These are phyloP conservation scores for Lathyrus sativus DNA, from an alignment of 306 rosid genomes.

Conservation along the genomic window DNA sequence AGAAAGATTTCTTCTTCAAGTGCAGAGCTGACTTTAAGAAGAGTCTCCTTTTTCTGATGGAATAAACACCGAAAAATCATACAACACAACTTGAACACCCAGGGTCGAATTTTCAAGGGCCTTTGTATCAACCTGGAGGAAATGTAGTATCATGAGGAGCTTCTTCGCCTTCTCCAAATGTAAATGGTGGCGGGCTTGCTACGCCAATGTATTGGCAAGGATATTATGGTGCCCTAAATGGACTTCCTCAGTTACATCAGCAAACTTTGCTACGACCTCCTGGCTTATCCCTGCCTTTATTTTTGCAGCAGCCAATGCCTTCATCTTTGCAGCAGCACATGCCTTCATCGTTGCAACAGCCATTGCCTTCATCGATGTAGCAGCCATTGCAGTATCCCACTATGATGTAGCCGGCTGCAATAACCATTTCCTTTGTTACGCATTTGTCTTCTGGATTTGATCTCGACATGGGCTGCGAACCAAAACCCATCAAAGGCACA, in stretches of 20 bases:
- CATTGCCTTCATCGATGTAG: slow-evolving; percentile 54
- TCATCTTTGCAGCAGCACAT: slow-evolving; percentile 55
- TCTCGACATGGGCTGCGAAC: too few species aligned
- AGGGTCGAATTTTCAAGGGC: slow-evolving; percentile 74
- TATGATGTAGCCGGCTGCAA: too few species aligned
- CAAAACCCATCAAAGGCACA: too few species aligned
- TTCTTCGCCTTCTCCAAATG: slow-evolving; percentile 68
- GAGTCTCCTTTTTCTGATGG: too few species aligned
- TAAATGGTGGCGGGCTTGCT: slow-evolving; percentile 73
- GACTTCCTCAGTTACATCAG: slow-evolving; percentile 80
- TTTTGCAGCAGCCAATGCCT: slow-evolving; percentile 75
- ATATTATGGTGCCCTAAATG: slow-evolving; percentile 84
- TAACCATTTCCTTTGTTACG: too few species aligned
- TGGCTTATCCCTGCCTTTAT: slow-evolving; percentile 76
- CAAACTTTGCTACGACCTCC: slow-evolving; percentile 84
- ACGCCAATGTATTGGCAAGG: slow-evolving; percentile 98
- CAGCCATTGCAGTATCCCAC: slow-evolving; percentile 81
- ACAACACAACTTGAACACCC: slow-evolving; percentile 62
- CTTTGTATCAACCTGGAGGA: slow-evolving; percentile 90
- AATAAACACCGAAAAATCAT: too few species aligned
- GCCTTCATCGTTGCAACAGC: slow-evolving; percentile 52
- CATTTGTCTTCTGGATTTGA: too few species aligned
- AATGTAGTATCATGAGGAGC: slow-evolving; percentile 82
- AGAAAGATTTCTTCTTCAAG: too few species aligned
- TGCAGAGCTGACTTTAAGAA: too few species aligned